Evolutionary conservation across 768 basidiomycete genomes (phyloP).

Genomic region (Russula emetica): DNA sequence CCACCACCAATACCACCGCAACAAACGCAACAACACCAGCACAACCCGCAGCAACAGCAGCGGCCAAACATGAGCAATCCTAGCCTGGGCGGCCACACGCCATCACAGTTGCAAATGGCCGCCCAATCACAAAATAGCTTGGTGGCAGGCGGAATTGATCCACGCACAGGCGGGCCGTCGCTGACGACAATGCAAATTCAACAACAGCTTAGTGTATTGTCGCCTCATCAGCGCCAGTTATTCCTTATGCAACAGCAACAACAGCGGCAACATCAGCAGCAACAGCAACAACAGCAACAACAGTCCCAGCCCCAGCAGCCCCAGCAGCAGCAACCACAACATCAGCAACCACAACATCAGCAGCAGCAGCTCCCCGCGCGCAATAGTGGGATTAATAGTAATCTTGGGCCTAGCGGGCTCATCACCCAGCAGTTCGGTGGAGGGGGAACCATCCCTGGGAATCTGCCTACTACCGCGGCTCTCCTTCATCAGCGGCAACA

Average conservation of each 20-base stretch:
- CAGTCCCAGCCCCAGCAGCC: conserved; percentile 25
- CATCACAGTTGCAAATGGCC: conserved; percentile 21
- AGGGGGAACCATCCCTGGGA: conserved; percentile 10
- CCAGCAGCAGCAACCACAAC: not conserved
- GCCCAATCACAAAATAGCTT: conserved; percentile 16
- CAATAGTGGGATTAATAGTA: conserved; percentile 9
- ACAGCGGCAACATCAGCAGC: not conserved
- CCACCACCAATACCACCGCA: conserved; percentile 32
- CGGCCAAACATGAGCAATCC: conserved; percentile 26
- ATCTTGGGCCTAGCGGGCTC: conserved; percentile 13
- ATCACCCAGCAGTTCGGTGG: conserved; percentile 22
- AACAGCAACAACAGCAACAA: not conserved
- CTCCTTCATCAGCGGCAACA: conserved; percentile 32
- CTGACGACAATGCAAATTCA: conserved; percentile 32
- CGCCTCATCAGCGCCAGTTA: conserved; percentile 45
- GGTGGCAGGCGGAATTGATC: conserved; percentile 26
- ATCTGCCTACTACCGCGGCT: conserved; percentile 7
- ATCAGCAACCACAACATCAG: conserved; percentile 31
- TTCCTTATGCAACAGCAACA: conserved; percentile 35
- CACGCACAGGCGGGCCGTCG: conserved; percentile 28
- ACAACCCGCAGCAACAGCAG: conserved; percentile 33
- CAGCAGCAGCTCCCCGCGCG: conserved; percentile 30
- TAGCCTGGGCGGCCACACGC: conserved; percentile 13
- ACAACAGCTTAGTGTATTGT: conserved; percentile 29
- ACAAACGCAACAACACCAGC: conserved; percentile 31